Percentiles rank a stretch among this genome's conserved stretches.
Evolutionary conservation across 768 basidiomycete genomes (phyloP).

Genomic region (Amanita subjunquillea): DNA sequence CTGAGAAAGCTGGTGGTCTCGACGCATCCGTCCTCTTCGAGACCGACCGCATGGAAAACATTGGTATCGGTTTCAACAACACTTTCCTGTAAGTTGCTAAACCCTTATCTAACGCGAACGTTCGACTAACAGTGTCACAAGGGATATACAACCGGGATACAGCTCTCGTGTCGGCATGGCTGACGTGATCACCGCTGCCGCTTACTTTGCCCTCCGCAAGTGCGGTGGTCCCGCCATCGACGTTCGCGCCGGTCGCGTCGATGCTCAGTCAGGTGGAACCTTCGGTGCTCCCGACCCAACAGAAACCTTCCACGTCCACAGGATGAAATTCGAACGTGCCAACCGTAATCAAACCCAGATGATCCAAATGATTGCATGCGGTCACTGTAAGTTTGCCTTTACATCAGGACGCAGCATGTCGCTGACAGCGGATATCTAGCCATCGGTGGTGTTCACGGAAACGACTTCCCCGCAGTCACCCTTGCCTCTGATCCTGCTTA

Average conservation of each 20-base stretch:
- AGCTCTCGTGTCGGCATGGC: slow-evolving; percentile 12
- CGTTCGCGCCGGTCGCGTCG: slow-evolving; percentile 21
- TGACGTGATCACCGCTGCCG: slow-evolving; percentile 21
- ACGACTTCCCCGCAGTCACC: slow-evolving; percentile 15
- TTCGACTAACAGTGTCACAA: background rate
- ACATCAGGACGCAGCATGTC: background rate
- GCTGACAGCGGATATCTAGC: slow-evolving; percentile 1
- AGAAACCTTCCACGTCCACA: slow-evolving; percentile 15
- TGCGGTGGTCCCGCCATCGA: slow-evolving; percentile 24
- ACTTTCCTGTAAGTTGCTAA: background rate
- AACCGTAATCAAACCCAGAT: slow-evolving; percentile 21
- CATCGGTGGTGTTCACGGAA: slow-evolving; percentile 19
- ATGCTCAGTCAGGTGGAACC: slow-evolving; percentile 18
- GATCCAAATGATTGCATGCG: slow-evolving; percentile 23
- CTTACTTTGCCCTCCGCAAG: slow-evolving; percentile 14
- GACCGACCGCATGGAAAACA: slow-evolving; percentile 14
- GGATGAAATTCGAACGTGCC: slow-evolving; percentile 15
- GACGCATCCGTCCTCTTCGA: slow-evolving; percentile 21
- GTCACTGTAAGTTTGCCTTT: slow-evolving; percentile 12
- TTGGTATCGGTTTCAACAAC: slow-evolving; percentile 3
- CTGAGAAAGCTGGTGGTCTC: slow-evolving; percentile 17
- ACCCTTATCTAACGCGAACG: too few species aligned
- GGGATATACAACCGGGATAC: slow-evolving; percentile 1
- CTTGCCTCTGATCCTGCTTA: background rate
- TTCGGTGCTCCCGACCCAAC: slow-evolving; percentile 20